Evolutionary conservation across 768 basidiomycete genomes (phyloP).

Genomic region (Coprinopsis cinerea): DNA sequence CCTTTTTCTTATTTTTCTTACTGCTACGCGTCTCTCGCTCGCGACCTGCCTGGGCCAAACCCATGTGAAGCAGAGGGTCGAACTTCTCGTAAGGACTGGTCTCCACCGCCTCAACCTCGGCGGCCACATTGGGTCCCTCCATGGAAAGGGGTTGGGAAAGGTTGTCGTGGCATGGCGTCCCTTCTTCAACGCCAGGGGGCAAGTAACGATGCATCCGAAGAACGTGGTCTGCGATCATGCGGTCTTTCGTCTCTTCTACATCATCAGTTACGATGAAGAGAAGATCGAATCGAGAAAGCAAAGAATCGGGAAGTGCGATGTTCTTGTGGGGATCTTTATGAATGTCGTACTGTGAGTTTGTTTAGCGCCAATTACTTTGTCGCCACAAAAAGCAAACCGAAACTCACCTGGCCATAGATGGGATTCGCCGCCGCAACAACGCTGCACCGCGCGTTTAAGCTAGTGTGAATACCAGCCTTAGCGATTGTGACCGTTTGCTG

Average conservation of each 20-base stretch:
- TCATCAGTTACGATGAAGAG: slow-evolving; percentile 98
- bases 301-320: slow-evolving; percentile 95
- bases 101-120: slow-evolving; percentile 54
- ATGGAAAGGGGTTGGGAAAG: slow-evolving; percentile 84
- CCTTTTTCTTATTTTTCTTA: slow-evolving; percentile 60
- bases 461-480: slow-evolving; percentile 98
- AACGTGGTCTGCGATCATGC: slow-evolving; percentile 95
- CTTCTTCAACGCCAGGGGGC: slow-evolving; percentile 94
- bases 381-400: not conserved
- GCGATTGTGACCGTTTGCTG: slow-evolving; percentile 99
- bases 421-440: slow-evolving; percentile 98
- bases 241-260: slow-evolving; percentile 90
- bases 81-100: slow-evolving; percentile 92
- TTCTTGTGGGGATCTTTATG: slow-evolving; percentile 99
- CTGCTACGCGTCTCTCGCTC: slow-evolving; percentile 46
- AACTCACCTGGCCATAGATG: slow-evolving; percentile 87
- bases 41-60: slow-evolving; percentile 47
- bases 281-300: slow-evolving; percentile 97
- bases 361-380: slow-evolving; percentile 11
- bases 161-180: slow-evolving; percentile 83
- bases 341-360: slow-evolving; percentile 77
- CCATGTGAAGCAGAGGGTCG: slow-evolving; percentile 91
- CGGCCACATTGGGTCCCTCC: slow-evolving; percentile 61
- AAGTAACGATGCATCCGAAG: slow-evolving; percentile 96
- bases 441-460: slow-evolving; percentile 94